Conservation (phyloP, 1,139 yeast genomes). For the Meyerozyma elateridarum region DNA sequence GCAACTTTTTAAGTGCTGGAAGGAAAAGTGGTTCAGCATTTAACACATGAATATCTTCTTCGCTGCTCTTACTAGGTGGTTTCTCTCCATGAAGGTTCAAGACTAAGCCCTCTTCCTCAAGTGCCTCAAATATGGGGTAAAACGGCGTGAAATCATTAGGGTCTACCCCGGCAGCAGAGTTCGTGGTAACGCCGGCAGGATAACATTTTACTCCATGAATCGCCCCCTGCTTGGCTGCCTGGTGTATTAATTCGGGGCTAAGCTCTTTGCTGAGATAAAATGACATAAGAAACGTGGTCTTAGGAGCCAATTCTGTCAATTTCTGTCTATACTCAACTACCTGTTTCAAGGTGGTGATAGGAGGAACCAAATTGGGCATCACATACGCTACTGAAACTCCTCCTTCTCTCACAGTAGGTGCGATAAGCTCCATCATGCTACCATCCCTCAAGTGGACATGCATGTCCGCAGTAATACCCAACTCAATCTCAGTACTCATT, state of each 20-base stretch:
- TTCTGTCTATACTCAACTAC: slow-evolving; percentile 66
- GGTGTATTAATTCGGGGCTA: slow-evolving; percentile 77
- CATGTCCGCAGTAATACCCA: slow-evolving; percentile 90
- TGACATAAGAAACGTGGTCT: slow-evolving; percentile 87
- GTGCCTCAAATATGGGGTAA: slow-evolving; percentile 83
- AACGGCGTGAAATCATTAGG: slow-evolving; percentile 85
- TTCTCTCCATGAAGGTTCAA: slow-evolving; percentile 94
- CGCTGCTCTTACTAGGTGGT: slow-evolving; percentile 54
- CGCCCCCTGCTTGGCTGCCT: slow-evolving; percentile 70
- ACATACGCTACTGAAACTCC: slow-evolving; percentile 88
- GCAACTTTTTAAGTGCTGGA: slow-evolving; percentile 83
- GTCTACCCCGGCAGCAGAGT: slow-evolving; percentile 88
- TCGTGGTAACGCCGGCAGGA: slow-evolving; percentile 98
- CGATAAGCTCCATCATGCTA: slow-evolving; percentile 81
- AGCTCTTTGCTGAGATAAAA: slow-evolving; percentile 73
- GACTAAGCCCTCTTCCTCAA: slow-evolving; percentile 73
- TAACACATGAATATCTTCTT: slow-evolving; percentile 68
- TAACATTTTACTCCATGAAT: slow-evolving; percentile 89
- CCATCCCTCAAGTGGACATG: slow-evolving; percentile 97
- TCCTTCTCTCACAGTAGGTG: slow-evolving; percentile 87
- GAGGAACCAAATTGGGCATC: slow-evolving; percentile 96
- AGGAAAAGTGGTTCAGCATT: slow-evolving; percentile 91
- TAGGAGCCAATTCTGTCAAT: slow-evolving; percentile 66
- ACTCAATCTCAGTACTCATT: slow-evolving; percentile 36
- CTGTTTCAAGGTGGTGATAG: slow-evolving; percentile 73